Percentiles rank a stretch among this genome's conserved stretches.
Conservation (phyloP, 345 rosid species). For the Angophora floribunda region DNA sequence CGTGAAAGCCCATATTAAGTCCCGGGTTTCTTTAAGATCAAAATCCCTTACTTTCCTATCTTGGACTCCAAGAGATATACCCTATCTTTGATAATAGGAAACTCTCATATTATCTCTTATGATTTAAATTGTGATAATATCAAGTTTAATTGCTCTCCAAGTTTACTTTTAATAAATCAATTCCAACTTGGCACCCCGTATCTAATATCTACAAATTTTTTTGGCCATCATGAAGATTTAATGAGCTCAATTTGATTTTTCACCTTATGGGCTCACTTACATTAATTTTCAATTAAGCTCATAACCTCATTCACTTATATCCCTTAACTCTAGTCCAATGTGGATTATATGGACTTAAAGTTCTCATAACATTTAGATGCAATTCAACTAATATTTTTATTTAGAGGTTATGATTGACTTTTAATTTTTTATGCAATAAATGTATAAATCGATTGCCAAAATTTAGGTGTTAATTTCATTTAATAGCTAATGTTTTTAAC, state of each 20-base stretch:
- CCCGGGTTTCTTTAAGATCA: background rate
- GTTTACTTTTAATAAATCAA: background rate
- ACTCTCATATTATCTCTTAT: background rate
- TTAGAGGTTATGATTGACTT: background rate
- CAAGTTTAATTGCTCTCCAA: background rate
- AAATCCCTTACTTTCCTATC: background rate
- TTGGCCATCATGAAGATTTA: background rate
- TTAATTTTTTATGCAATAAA: background rate
- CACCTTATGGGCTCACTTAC: background rate
- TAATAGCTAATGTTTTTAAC: too few species aligned
- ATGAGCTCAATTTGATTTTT: too few species aligned
- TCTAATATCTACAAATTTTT: background rate
- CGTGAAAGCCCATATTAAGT: background rate
- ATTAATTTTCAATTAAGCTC: too few species aligned
- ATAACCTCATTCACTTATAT: background rate
- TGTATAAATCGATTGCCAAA: too few species aligned
- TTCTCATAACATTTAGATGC: background rate
- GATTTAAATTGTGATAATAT: background rate
- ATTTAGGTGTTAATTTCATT: too few species aligned
- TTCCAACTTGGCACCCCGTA: background rate
- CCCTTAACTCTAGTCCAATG: background rate
- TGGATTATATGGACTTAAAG: background rate
- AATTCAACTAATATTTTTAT: background rate
- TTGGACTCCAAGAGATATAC: background rate
- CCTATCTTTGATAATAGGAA: background rate